A percentile compares a stretch with the other conserved stretches of the same genome.
Conservation (phyloP, 2,329 filamentous ascomycete genomes). For the Fusarium vanettenii region DNA sequence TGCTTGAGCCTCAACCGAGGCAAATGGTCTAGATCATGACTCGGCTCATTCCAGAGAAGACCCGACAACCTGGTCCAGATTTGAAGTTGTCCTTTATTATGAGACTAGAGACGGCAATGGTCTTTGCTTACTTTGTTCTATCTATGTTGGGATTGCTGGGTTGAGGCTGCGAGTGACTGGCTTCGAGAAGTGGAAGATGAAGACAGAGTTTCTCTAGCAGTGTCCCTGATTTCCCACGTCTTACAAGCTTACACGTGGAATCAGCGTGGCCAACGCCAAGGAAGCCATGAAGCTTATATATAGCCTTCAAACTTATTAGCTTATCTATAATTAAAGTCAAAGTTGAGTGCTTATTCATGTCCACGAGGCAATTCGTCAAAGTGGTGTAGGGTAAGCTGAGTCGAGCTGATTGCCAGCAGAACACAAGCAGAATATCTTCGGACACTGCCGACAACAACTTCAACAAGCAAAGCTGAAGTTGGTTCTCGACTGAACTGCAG, state of each 20-base stretch:
- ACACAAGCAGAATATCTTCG: neutral
- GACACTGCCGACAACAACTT: neutral
- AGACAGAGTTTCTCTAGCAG: neutral
- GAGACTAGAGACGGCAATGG: neutral
- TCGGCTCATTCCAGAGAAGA: conserved; percentile 8
- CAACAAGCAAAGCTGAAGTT: neutral
- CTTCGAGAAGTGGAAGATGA: neutral
- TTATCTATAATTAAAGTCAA: neutral
- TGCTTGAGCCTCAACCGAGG: neutral
- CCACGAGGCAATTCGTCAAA: neutral
- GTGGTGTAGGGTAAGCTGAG: neutral
- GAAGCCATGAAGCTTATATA: neutral
- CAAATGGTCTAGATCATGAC: conserved; percentile 8
- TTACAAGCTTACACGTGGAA: neutral
- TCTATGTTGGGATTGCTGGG: neutral
- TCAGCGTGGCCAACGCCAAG: neutral
- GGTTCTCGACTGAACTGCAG: neutral
- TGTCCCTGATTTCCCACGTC: neutral
- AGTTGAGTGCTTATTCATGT: neutral
- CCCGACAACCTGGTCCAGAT: conserved; percentile 1
- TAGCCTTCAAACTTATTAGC: neutral
- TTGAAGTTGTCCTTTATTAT: neutral
- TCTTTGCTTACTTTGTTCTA: neutral
- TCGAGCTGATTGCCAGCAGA: neutral
- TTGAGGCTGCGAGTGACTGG: neutral